Evolutionary conservation across 495 filamentous ascomycete species (phyloP), one percentile per base, ranked within the genome.

Genomic region (Annulohypoxylon moriforme): DNA sequence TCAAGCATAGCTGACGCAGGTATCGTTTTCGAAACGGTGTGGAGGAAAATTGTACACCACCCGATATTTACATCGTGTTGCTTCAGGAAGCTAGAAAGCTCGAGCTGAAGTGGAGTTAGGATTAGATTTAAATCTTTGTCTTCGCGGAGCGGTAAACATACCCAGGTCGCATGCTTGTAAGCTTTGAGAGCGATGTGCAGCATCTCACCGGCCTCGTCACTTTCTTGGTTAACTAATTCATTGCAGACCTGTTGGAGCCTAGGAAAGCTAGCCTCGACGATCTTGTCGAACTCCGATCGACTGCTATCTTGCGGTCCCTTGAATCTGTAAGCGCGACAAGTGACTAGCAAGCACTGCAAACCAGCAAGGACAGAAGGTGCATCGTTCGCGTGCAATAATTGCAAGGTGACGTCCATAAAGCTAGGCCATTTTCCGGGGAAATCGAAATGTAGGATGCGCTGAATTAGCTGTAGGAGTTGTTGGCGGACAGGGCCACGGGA

Each of bases 111-210:
- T 40, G 18, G 14, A 16, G 31, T 81, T 91, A 85, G 62, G 70
- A 13, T 5, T 29, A 14, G 2, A n/a, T 4, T 52, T 1, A 4
- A 25, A 49, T n/a, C n/a, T n/a, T n/a, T n/a, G n/a, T n/a, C n/a
- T n/a, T n/a, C n/a, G n/a, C n/a, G n/a, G 20, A 18, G 53, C 11
- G 18, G 14, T 49, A 62, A 60, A 90, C 93, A 60, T 84, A 98
- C 94, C 84, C 94, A 99, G 64, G 95, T 96, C 40, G 95, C 93
- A 81, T 99, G 96, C 82, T 99, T 99, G 80, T 94, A 98, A 6
- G 92, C 89, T 83, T 99, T 99, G 76, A 98, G 88, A 33, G 94
- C 91, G 61, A 96, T 91, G 64, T 96, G 92, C 64, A 99, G 85
- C 92, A 98, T 98, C 83, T 98, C 96, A 53, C 93, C 96, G 52